A percentile compares a stretch with the other conserved stretches of the same genome.
These are phyloP conservation scores for Nemania sp. DNA, from an alignment of 2,329 filamentous ascomycete genomes.

Conservation along the genomic window DNA sequence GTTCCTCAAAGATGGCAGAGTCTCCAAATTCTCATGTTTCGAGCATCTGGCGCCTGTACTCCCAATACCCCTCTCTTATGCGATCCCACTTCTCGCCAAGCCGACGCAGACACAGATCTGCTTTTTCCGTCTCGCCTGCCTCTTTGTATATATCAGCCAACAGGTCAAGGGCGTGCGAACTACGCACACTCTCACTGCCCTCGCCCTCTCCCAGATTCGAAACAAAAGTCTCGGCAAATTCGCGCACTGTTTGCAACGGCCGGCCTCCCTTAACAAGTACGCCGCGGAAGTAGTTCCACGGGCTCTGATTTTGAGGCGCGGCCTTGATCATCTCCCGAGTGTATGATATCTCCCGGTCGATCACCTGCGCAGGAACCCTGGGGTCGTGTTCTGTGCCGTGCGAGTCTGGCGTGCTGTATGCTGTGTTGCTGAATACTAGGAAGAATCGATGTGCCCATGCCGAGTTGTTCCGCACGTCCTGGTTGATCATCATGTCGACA, in stretches of 20 bases:
- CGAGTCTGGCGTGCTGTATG: constrained; percentile 48
- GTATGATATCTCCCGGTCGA: constrained; percentile 76
- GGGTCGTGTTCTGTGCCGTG: constrained; percentile 57
- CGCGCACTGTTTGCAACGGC: constrained; percentile 48
- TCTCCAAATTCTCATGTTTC: not conserved
- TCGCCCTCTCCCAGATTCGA: constrained; percentile 47
- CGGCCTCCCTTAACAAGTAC: constrained; percentile 69
- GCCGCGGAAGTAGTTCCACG: constrained; percentile 90
- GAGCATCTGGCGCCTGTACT: constrained; percentile 56
- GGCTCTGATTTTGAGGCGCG: constrained; percentile 90
- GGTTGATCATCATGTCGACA: constrained; percentile 71
- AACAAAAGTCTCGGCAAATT: constrained; percentile 57
- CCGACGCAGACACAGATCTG: constrained; percentile 70
- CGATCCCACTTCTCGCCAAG: constrained; percentile 88
- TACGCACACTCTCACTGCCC: constrained; percentile 56
- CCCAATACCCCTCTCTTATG: constrained; percentile 90
- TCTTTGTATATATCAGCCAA: constrained; percentile 69
- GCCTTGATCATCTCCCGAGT: constrained; percentile 72
- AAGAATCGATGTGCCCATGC: constrained; percentile 98
- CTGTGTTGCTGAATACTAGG: constrained; percentile 74
- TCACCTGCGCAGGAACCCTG: constrained; percentile 61
- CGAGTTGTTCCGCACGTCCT: constrained; percentile 92
- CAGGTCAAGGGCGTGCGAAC: constrained; percentile 71
- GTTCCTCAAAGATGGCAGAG: not conserved
- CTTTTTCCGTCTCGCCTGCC: constrained; percentile 61